These are phyloP conservation scores for Talaromyces stipitatus DNA, from an alignment of 495 filamentous ascomycete genomes.

Conservation along the genomic window DNA sequence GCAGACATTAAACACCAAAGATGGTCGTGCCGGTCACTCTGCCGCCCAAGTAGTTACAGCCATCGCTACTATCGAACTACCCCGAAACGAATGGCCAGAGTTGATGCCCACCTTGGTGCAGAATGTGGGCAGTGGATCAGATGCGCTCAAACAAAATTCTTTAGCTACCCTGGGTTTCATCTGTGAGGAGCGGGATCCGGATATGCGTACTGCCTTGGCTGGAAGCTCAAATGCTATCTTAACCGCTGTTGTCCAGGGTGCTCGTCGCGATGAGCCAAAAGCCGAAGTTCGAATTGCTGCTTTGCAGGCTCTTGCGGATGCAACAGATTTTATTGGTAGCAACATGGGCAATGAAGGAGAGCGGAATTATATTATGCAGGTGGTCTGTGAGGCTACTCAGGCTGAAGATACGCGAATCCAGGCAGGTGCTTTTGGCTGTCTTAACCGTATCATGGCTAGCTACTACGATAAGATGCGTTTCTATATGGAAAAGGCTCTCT, in stretches of 20 bases:
- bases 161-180: conserved; percentile 94
- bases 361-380: conserved; percentile 99
- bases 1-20: conserved; percentile 69
- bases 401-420: conserved; percentile 82
- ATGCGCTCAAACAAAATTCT: conserved; percentile 87
- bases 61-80: conserved; percentile 90
- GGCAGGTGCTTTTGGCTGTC: conserved; percentile 88
- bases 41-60: conserved; percentile 92
- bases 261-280: conserved; percentile 90
- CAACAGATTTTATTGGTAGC: conserved; percentile 92
- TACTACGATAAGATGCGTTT: conserved; percentile 99
- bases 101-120: conserved; percentile 81
- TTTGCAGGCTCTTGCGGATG: conserved; percentile 89
- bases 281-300: conserved; percentile 83
- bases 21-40: conserved; percentile 74
- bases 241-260: conserved; percentile 94
- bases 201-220: conserved; percentile 72
- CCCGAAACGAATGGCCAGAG: conserved; percentile 90
- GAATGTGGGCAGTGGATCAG: conserved; percentile 79
- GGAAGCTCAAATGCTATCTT: conserved; percentile 94
- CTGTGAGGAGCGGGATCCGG: conserved; percentile 87
- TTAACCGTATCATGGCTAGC: conserved; percentile 95
- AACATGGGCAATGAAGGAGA: conserved; percentile 99
- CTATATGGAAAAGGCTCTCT: conserved; percentile 99
- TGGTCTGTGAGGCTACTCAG: conserved; percentile 97